A percentile compares a stretch with the other conserved stretches of the same genome.
These are phyloP conservation scores for Fragaria iinumae DNA, from an alignment of 306 rosid genomes.

Conservation along the genomic window DNA sequence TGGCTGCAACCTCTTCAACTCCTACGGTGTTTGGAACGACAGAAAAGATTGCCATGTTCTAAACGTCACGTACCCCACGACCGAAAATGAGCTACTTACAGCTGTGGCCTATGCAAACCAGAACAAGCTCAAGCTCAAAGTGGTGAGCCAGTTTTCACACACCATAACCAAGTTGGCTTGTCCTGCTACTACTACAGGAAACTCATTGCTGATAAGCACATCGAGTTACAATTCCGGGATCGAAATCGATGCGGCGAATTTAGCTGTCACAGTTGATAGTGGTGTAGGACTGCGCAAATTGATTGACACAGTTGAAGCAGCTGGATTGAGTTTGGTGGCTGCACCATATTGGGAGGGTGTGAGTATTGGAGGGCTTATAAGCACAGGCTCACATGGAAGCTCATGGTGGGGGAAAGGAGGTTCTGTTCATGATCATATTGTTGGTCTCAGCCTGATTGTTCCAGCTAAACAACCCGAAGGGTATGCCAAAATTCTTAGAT, in stretches of 20 bases:
- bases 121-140: conserved; percentile 51
- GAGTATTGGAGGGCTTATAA: conserved; percentile 40
- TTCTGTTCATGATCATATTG: conserved; percentile 61
- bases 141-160: conserved; percentile 59
- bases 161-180: conserved; percentile 66
- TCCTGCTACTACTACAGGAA: conserved; percentile 25
- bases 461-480: conserved; percentile 59
- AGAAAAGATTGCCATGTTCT: conserved; percentile 43
- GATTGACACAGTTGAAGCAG: conserved; percentile 35
- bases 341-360: conserved; percentile 55
- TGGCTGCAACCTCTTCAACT: conserved; percentile 61
- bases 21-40: conserved; percentile 74
- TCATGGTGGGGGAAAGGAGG: conserved; percentile 78
- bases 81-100: conserved; percentile 49
- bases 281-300: conserved; percentile 37
- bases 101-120: conserved; percentile 51
- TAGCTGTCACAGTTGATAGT: conserved; percentile 31
- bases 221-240: conserved; percentile 16
- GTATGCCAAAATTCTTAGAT: conserved; percentile 47
- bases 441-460: conserved; percentile 50
- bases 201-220: conserved; percentile 31
- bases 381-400: conserved; percentile 51
- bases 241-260: conserved; percentile 21
- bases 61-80: conserved; percentile 47
- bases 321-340: conserved; percentile 41